phyloP scores from a whole-genome alignment of 1,139 yeast genomes.

The Blastobotrys ciferrii region DNA sequence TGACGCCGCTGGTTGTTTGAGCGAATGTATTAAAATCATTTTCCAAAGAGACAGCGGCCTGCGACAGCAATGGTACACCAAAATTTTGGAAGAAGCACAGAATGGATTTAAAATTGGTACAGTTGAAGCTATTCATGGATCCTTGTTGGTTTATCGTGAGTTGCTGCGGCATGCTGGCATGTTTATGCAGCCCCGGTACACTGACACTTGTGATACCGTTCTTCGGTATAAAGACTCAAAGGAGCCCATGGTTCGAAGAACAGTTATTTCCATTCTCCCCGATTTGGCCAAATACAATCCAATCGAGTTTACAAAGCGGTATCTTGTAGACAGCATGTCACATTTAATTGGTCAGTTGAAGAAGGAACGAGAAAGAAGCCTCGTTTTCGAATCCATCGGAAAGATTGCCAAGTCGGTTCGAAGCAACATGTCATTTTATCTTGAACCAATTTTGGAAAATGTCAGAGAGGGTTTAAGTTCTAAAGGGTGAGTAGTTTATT shows the following conservation, averaged over 20 bases:
- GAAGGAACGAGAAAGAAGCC: constrained; percentile 72
- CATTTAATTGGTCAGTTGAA: constrained; percentile 78
- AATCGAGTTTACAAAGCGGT: constrained; percentile 72
- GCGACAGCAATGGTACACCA: constrained; percentile 70
- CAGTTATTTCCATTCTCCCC: constrained; percentile 79
- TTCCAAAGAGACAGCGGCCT: constrained; percentile 74
- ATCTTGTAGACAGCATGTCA: constrained; percentile 74
- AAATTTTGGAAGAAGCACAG: constrained; percentile 62
- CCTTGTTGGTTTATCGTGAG: constrained; percentile 79
- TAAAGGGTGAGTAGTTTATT: constrained; percentile 44
- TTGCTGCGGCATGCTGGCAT: constrained; percentile 64
- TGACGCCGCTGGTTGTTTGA: constrained; percentile 82
- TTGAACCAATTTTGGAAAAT: constrained; percentile 81
- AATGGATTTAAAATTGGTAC: constrained; percentile 49
- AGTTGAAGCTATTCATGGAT: constrained; percentile 75
- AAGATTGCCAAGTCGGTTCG: constrained; percentile 81
- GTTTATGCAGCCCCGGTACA: constrained; percentile 69
- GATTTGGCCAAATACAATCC: constrained; percentile 78
- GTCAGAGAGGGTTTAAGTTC: constrained; percentile 78
- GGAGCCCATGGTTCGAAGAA: constrained; percentile 71
- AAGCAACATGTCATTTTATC: constrained; percentile 81
- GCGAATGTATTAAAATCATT: constrained; percentile 73
- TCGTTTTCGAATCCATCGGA: constrained; percentile 81
- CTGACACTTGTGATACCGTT: constrained; percentile 73
- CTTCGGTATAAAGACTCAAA: constrained; percentile 76